These are phyloP conservation scores for Eimeria acervulina DNA, from an alignment of 169 alveolate species.

Conservation along the genomic window DNA sequence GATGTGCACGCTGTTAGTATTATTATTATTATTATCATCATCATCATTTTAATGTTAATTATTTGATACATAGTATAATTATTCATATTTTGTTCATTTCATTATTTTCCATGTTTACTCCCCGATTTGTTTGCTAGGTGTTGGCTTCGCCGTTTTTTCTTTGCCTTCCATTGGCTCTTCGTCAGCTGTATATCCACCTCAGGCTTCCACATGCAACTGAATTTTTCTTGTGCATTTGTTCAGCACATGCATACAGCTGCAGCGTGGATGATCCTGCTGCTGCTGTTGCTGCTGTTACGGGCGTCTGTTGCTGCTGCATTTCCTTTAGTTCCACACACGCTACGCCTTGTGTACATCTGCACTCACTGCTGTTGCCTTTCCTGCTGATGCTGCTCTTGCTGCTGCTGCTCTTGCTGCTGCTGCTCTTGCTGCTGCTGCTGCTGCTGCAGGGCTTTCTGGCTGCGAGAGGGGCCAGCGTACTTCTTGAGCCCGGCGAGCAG, in stretches of 20 bases:
- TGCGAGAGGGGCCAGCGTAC: slow-evolving; percentile 5
- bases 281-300: background rate
- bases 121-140: no score
- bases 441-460: slow-evolving; percentile 72
- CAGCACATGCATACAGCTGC: no score
- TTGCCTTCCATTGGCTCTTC: background rate
- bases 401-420: background rate
- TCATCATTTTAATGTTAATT: background rate
- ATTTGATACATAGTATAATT: background rate
- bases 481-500: slow-evolving; percentile 59
- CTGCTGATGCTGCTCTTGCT: no score
- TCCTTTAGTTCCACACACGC: no score
- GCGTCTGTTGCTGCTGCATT: background rate
- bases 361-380: no score
- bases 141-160: background rate
- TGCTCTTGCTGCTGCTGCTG: background rate
- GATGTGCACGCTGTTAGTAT: no score
- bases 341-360: no score
- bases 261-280: no score
- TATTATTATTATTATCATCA: no score
- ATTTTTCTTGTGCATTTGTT: background rate
- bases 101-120: no score
- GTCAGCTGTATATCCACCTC: background rate
- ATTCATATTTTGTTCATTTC: no score
- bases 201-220: background rate